These are phyloP conservation scores for Heracleum sosnowskyi DNA, from an alignment of 129 eudicot species.

Conservation along the genomic window DNA sequence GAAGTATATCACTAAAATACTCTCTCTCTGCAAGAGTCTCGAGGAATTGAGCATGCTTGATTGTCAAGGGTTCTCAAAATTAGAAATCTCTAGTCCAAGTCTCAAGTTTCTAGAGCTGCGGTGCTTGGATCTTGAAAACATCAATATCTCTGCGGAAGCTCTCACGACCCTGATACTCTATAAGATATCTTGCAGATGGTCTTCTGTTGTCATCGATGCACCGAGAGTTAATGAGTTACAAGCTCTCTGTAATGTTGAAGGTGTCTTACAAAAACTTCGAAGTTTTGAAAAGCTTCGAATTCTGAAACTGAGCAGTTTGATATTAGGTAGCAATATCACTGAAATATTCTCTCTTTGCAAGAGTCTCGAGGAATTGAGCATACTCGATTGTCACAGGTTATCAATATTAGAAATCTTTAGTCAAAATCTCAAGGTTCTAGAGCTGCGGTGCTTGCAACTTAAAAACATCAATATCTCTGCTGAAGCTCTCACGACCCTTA, in stretches of 20 bases:
- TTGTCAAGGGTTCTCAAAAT: neutral
- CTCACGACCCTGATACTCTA: slow-evolving; percentile 5
- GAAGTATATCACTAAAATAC: neutral
- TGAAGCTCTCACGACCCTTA: slow-evolving; percentile 8
- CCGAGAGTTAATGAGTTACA: neutral
- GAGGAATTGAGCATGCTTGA: slow-evolving; percentile 4
- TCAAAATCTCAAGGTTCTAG: slow-evolving; percentile 1
- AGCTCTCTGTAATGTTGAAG: neutral
- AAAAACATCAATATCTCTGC: slow-evolving; percentile 5
- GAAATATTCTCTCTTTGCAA: neutral
- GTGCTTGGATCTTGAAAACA: neutral
- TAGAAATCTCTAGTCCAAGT: neutral
- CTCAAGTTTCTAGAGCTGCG: slow-evolving; percentile 3
- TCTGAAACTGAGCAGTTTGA: no score
- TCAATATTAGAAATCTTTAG: neutral
- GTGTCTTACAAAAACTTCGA: no score
- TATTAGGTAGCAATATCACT: neutral
- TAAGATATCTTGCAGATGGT: neutral
- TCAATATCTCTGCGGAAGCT: slow-evolving; percentile 12
- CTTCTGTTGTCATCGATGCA: neutral
- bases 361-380: slow-evolving; percentile 1
- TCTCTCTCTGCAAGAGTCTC: neutral
- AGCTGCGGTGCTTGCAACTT: neutral
- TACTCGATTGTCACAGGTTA: neutral
- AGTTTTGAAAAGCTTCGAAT: slow-evolving; percentile 2